Conservation (phyloP, 2,329 filamentous ascomycete genomes). For the Arthrobotrys sphaeroides region DNA sequence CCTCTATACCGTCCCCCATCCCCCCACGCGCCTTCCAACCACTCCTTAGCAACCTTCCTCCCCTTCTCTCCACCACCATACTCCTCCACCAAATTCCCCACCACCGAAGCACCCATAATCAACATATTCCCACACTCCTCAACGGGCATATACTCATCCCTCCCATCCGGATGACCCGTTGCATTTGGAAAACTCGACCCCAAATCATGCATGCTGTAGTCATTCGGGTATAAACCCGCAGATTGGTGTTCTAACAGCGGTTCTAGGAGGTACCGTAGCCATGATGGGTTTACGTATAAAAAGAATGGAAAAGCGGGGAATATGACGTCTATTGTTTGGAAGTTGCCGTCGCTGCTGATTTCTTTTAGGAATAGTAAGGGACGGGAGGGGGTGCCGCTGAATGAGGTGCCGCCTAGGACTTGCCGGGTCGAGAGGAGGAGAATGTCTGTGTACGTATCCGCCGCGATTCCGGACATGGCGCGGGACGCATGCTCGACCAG, state of each 20-base stretch:
- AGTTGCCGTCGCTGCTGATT: conserved; percentile 85
- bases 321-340: conserved; percentile 86
- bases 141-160: conserved; percentile 78
- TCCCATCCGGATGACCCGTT: conserved; percentile 76
- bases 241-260: conserved; percentile 82
- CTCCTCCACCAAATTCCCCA: conserved; percentile 40
- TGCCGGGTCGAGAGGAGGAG: conserved; percentile 81
- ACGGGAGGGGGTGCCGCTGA: conserved; percentile 75
- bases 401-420: conserved; percentile 79
- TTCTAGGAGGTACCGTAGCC: conserved; percentile 81
- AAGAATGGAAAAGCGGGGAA: conserved; percentile 89
- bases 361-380: conserved; percentile 84
- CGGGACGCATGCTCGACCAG: conserved; percentile 48
- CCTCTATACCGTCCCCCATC: conserved; percentile 65
- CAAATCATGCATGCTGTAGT: conserved; percentile 77
- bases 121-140: conserved; percentile 85
- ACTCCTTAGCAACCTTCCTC: conserved; percentile 52
- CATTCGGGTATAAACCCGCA: conserved; percentile 83
- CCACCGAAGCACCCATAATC: conserved; percentile 76
- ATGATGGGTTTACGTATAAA: conserved; percentile 82
- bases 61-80: conserved; percentile 49
- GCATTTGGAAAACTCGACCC: conserved; percentile 77
- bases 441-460: conserved; percentile 79
- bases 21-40: conserved; percentile 72
- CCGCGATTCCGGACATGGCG: conserved; percentile 69